phyloP scores from a whole-genome alignment of 768 basidiomycete species.

The Lepiota venenata region DNA sequence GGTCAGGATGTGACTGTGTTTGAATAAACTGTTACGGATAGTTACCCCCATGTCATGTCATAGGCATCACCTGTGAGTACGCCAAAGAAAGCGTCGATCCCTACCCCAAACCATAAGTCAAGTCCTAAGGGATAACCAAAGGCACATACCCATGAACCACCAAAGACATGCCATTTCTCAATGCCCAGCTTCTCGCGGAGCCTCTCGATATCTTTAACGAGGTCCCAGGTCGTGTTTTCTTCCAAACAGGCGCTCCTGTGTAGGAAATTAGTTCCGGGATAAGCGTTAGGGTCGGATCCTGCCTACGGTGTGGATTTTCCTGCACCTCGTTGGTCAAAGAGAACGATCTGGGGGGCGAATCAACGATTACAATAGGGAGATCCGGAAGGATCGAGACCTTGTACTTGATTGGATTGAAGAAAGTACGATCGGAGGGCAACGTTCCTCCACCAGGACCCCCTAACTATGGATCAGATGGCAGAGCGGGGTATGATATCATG shows the following conservation, averaged over 20 bases:
- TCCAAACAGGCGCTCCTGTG: slow-evolving; percentile 66
- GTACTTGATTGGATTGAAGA: slow-evolving; percentile 85
- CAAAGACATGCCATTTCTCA: slow-evolving; percentile 93
- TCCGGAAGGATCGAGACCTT: slow-evolving; percentile 43
- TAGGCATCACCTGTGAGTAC: slow-evolving; percentile 67
- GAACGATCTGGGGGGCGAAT: slow-evolving; percentile 55
- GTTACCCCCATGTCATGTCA: background rate
- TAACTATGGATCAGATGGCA: slow-evolving; percentile 18
- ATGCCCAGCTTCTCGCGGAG: slow-evolving; percentile 72
- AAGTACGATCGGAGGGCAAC: slow-evolving; percentile 63
- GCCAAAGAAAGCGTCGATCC: slow-evolving; percentile 85
- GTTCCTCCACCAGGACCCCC: slow-evolving; percentile 83
- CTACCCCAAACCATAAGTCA: slow-evolving; percentile 26
- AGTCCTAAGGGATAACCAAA: background rate
- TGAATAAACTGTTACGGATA: background rate
- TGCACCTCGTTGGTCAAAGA: slow-evolving; percentile 88
- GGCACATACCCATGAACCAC: slow-evolving; percentile 81
- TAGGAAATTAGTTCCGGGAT: background rate
- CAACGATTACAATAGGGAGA: background rate
- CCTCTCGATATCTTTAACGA: slow-evolving; percentile 87
- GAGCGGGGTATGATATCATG: background rate
- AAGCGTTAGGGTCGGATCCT: background rate
- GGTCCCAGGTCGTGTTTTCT: slow-evolving; percentile 93
- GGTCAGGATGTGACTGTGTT: slow-evolving; percentile 70
- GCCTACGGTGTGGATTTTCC: slow-evolving; percentile 84